A percentile compares a stretch with the other conserved stretches of the same genome.
phyloP scores from a whole-genome alignment of 768 basidiomycete species.

The Suillus americanus region DNA sequence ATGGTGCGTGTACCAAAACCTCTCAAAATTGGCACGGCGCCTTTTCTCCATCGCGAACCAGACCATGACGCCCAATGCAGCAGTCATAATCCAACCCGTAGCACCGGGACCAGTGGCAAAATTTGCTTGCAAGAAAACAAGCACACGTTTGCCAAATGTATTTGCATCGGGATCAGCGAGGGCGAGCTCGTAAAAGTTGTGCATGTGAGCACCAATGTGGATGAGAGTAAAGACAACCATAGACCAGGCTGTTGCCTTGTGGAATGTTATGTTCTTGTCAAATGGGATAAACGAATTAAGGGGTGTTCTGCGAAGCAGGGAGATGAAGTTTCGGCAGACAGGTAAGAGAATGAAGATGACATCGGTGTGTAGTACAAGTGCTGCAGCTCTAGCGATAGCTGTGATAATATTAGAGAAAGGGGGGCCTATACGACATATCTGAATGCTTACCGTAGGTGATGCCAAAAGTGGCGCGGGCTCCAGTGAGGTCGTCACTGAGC shows the following conservation, averaged over 20 bases:
- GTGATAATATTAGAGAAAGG: background rate
- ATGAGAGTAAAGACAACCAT: conserved; percentile 77
- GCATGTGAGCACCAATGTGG: conserved; percentile 83
- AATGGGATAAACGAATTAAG: conserved; percentile 88
- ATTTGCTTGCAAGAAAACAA: conserved; percentile 76
- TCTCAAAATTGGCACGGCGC: conserved; percentile 76
- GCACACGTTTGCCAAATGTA: conserved; percentile 52
- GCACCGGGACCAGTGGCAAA: conserved; percentile 79
- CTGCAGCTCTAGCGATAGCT: conserved; percentile 88
- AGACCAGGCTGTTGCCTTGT: conserved; percentile 89
- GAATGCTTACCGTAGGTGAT: conserved; percentile 66
- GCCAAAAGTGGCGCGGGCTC: conserved; percentile 72
- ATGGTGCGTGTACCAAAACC: conserved; percentile 88
- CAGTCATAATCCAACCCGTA: conserved; percentile 90
- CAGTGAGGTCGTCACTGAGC: conserved; percentile 71
- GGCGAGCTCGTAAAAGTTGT: conserved; percentile 75
- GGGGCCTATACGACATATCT: background rate
- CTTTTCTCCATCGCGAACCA: conserved; percentile 84
- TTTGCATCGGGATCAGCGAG: conserved; percentile 51
- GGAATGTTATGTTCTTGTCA: conserved; percentile 90
- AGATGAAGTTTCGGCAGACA: conserved; percentile 94
- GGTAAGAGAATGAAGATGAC: conserved; percentile 93
- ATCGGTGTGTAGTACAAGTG: conserved; percentile 88
- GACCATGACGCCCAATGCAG: conserved; percentile 72
- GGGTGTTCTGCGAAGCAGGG: conserved; percentile 80